Base-by-base conservation (phyloP, 2,329 filamentous ascomycete species). In the Alternaria sp. region DNA sequence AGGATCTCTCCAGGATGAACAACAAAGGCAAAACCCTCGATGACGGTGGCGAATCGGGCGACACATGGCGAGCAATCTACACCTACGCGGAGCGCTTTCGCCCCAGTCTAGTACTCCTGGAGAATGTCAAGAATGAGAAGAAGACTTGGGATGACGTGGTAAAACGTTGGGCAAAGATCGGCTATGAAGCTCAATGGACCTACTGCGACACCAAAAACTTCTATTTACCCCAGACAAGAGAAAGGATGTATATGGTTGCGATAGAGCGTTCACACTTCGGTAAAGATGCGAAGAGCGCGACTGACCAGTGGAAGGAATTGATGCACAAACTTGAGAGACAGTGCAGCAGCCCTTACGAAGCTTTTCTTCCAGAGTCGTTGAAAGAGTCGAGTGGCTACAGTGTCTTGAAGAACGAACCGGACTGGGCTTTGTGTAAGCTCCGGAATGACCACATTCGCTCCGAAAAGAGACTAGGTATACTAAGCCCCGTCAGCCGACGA, bases 1-100 rank as follows among this genome's bases (percentile, higher is more conserved):
- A 92, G 3, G 91, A 94, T 70, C 92, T 91, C 67, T 94, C 91
- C 0, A 73, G 67, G 0, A 77, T 93, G 30, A 95, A 93, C 74
- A 86, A 81, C 54, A 76, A 82, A 5, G 81, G 81, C 15, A 88
- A 88, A 61, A 77, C 78, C 0, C 75, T 89, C 0, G 79, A 84
- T 1, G 82, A 86, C 8, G 80, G 84, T 13, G 90, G 90, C 3
- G 88, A 93, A 69, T 92, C 90, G 0, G 86, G 85, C 0, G 83
- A 86, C 36, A 93, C 91, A 0, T 91, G 91, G 74, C 81, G 83
- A 43, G 87, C 86, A 0, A 85, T 91, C n/a, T 71, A 89, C 6
- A 73, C 79, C 0, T 92, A 92, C 67, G 83, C 85, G 0, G 77
- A 81, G 19, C 80, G 79, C 2, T 85, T 86, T 57, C 81, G 84